These are phyloP conservation scores for Melampsora abietis-canadensis DNA, from an alignment of 1,284 basidiomycete genomes.

Conservation along the genomic window DNA sequence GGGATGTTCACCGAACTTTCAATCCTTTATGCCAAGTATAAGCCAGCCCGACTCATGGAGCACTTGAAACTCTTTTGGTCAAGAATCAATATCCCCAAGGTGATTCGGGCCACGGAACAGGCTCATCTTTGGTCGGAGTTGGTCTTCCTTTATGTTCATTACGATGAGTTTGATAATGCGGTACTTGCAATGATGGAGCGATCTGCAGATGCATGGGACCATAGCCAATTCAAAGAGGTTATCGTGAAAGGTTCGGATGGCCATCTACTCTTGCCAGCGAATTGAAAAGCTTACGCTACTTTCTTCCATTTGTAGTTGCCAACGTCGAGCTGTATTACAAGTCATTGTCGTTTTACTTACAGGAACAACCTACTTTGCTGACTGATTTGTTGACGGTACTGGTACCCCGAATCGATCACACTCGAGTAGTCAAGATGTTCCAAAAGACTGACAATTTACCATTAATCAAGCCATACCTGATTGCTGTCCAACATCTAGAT, in stretches of 20 bases:
- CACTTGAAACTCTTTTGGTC: constrained; percentile 96
- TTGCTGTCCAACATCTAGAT: constrained; percentile 86
- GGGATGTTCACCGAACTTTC: constrained; percentile 82
- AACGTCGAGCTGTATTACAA: constrained; percentile 68
- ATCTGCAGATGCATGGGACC: constrained; percentile 94
- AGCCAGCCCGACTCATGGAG: constrained; percentile 96
- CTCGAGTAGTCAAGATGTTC: constrained; percentile 92
- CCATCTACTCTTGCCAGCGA: no score
- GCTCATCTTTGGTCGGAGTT: constrained; percentile 99
- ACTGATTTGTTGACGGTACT: constrained; percentile 90
- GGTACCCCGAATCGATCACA: constrained; percentile 88
- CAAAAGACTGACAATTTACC: constrained; percentile 79
- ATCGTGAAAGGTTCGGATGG: constrained; percentile 63
- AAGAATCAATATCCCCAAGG: constrained; percentile 84
- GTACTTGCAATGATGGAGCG: constrained; percentile 96
- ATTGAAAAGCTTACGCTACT: no score
- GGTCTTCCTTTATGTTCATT: constrained; percentile 96
- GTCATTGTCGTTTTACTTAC: constrained; percentile 78
- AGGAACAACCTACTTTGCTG: constrained; percentile 86
- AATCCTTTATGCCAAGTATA: constrained; percentile 94
- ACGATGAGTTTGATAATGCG: constrained; percentile 92
- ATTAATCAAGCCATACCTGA: constrained; percentile 89
- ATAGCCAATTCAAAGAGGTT: constrained; percentile 97
- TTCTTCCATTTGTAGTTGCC: constrained; percentile 73
- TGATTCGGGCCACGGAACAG: constrained; percentile 89